Evolutionary conservation across 1,139 yeast genomes (phyloP).

Genomic region (Yamadazyma conglobata): DNA sequence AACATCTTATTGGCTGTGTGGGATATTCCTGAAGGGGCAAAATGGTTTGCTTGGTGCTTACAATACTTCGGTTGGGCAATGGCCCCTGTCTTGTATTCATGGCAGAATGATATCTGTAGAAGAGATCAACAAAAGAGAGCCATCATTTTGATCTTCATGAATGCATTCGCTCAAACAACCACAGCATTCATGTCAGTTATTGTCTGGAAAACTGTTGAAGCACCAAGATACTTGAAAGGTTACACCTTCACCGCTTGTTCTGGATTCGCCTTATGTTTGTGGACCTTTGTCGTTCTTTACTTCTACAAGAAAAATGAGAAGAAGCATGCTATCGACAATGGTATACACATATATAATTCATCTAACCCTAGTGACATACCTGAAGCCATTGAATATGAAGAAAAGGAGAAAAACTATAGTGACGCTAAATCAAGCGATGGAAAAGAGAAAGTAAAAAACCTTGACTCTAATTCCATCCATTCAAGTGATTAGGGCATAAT

Average conservation of each 20-base stretch:
- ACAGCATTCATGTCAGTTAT: conserved; percentile 44
- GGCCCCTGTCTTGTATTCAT: conserved; percentile 47
- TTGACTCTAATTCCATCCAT: neutral
- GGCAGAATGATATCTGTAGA: conserved; percentile 46
- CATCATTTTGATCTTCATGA: conserved; percentile 42
- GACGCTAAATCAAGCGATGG: conserved; percentile 7
- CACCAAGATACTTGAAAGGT: conserved; percentile 39
- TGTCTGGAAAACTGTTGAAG: conserved; percentile 48
- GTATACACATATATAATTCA: conserved; percentile 48
- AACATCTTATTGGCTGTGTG: conserved; percentile 44
- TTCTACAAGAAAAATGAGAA: conserved; percentile 59
- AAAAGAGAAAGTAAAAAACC: conserved; percentile 5
- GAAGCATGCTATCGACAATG: conserved; percentile 47
- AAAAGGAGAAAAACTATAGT: conserved; percentile 1
- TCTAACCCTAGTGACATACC: conserved; percentile 16
- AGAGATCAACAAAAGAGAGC: conserved; percentile 43
- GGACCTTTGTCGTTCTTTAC: conserved; percentile 55
- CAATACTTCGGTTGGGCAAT: conserved; percentile 50
- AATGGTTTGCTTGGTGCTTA: conserved; percentile 48
- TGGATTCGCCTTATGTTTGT: conserved; percentile 46
- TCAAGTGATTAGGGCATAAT: too few species aligned
- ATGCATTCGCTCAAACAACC: conserved; percentile 41
- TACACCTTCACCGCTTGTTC: conserved; percentile 49
- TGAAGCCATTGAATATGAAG: conserved; percentile 9
- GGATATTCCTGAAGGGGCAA: conserved; percentile 42